Evolutionary conservation across 352 stramenopile species (phyloP).

Genomic region (Elongisporangium anandrum): DNA sequence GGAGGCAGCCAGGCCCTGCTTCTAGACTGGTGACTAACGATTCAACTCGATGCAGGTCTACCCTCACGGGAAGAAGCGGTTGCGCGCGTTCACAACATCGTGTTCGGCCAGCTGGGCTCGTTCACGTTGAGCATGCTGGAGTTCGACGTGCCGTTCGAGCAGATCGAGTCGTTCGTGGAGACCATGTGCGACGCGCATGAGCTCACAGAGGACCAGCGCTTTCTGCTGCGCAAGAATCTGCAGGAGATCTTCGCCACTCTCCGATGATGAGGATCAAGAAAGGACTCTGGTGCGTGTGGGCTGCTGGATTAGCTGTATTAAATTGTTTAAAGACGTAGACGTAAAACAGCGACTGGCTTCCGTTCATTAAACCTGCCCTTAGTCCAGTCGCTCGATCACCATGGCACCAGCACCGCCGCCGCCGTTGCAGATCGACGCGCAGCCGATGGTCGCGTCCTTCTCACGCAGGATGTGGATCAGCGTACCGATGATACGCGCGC

Average conservation of each 20-base stretch:
- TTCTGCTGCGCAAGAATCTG: slow-evolving; percentile 74
- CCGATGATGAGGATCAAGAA: slow-evolving; percentile 14
- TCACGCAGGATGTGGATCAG: slow-evolving; percentile 94
- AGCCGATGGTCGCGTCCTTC: slow-evolving; percentile 94
- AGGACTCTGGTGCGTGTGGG: no score
- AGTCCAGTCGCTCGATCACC: slow-evolving; percentile 82
- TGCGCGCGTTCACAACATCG: slow-evolving; percentile 82
- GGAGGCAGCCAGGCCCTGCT: no score
- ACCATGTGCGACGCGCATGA: slow-evolving; percentile 86
- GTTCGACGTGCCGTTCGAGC: slow-evolving; percentile 69
- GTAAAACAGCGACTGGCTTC: background rate
- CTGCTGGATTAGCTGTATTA: background rate
- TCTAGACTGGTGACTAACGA: no score
- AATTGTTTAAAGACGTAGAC: slow-evolving; percentile 1
- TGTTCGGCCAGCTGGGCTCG: slow-evolving; percentile 81
- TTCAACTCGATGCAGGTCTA: slow-evolving; percentile 20
- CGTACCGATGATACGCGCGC: slow-evolving; percentile 92
- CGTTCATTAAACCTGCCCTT: background rate
- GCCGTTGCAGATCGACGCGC: slow-evolving; percentile 98
- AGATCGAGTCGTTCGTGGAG: slow-evolving; percentile 86
- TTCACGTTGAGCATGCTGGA: slow-evolving; percentile 88
- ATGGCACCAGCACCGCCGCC: slow-evolving; percentile 96
- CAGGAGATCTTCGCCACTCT: slow-evolving; percentile 67
- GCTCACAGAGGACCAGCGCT: slow-evolving; percentile 82
- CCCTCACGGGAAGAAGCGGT: slow-evolving; percentile 78